Percentiles rank a stretch among this genome's conserved stretches.
Conservation (phyloP, 345 rosid species). For the Lenwebbia sp. region DNA sequence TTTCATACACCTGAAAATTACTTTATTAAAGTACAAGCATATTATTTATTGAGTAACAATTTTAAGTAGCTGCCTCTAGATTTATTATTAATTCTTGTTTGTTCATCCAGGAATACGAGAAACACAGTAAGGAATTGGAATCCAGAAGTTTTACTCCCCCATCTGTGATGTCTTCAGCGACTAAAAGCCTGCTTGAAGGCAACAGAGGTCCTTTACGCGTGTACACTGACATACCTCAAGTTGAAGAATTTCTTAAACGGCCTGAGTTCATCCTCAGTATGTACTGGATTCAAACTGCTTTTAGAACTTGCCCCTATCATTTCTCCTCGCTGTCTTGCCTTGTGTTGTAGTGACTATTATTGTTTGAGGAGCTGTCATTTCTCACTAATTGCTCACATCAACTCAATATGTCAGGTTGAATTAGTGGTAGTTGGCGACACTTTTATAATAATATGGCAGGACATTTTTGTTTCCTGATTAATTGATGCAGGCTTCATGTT, state of each 20-base stretch:
- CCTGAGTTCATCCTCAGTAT: slow-evolving; percentile 78
- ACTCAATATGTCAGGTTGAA: neutral
- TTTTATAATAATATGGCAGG: neutral
- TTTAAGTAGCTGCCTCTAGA: neutral
- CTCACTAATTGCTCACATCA: neutral
- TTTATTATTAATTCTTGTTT: neutral
- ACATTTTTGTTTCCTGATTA: neutral
- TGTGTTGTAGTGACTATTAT: neutral
- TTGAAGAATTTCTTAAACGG: slow-evolving; percentile 71
- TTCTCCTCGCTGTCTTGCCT: neutral
- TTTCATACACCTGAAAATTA: slow-evolving; percentile 73
- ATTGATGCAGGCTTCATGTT: neutral
- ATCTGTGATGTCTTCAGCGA: slow-evolving; percentile 19
- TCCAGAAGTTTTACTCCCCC: slow-evolving; percentile 19
- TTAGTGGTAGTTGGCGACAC: neutral
- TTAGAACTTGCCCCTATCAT: neutral
- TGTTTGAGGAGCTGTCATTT: neutral
- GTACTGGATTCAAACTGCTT: slow-evolving; percentile 8
- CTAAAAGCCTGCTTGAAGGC: slow-evolving; percentile 19
- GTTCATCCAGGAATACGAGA: slow-evolving; percentile 57
- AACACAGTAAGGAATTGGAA: slow-evolving; percentile 33
- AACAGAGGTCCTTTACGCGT: slow-evolving; percentile 50
- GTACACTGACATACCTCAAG: slow-evolving; percentile 86
- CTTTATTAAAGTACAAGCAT: slow-evolving; percentile 51
- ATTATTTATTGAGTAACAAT: neutral